A percentile compares a stretch with the other conserved stretches of the same genome.
Conservation (phyloP, 1,284 basidiomycete genomes). For the Gastroboletus turbinatus region DNA sequence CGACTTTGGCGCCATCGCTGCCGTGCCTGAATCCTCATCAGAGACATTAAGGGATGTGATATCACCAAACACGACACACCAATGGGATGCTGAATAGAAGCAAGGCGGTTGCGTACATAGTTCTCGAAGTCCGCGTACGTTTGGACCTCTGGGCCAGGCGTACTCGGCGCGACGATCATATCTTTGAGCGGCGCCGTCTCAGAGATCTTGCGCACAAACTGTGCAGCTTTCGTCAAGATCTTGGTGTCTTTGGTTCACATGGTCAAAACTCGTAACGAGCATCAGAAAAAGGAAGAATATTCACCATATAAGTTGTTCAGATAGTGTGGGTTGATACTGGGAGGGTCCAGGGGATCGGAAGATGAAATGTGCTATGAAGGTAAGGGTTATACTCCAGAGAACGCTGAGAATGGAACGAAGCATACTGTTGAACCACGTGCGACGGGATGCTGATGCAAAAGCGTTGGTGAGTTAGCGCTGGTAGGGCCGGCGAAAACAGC, state of each 20-base stretch:
- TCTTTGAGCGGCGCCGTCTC: slow-evolving; percentile 21
- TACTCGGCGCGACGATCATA: slow-evolving; percentile 18
- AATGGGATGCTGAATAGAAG: slow-evolving; percentile 14
- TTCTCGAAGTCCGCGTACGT: slow-evolving; percentile 19
- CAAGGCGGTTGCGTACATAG: slow-evolving; percentile 5
- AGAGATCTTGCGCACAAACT: slow-evolving; percentile 17
- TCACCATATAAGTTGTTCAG: slow-evolving; percentile 17
- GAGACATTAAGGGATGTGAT: background rate
- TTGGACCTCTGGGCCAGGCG: slow-evolving; percentile 21
- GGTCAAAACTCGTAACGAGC: background rate
- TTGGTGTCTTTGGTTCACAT: slow-evolving; percentile 10
- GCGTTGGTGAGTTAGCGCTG: background rate
- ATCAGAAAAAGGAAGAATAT: background rate
- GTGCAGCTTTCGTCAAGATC: slow-evolving; percentile 17
- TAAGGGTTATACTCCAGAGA: background rate
- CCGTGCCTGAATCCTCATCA: slow-evolving; percentile 13
- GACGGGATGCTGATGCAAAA: slow-evolving; percentile 14
- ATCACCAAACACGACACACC: slow-evolving; percentile 2
- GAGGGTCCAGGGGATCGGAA: slow-evolving; percentile 12
- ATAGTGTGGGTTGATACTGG: slow-evolving; percentile 15
- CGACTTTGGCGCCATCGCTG: slow-evolving; percentile 17
- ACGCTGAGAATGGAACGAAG: background rate
- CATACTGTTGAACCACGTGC: slow-evolving; percentile 22
- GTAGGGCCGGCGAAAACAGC: background rate
- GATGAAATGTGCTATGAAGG: slow-evolving; percentile 18